Evolutionary conservation across 768 basidiomycete species (phyloP), one percentile per base, ranked within the genome.

Genomic region (Amanita phalloides): DNA sequence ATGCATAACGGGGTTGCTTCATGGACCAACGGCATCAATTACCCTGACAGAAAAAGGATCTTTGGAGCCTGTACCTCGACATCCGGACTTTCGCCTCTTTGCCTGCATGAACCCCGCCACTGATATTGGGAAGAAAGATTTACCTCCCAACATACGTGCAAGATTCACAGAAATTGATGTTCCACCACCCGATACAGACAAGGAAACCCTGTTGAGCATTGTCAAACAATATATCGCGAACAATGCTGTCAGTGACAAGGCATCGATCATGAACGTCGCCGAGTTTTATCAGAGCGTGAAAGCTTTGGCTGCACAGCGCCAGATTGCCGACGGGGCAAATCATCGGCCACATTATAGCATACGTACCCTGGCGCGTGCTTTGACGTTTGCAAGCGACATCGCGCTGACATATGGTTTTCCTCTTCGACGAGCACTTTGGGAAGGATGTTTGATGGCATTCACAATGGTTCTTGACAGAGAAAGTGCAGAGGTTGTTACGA

Each of bases 41-140:
- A 90, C 92, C 0, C 71, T 99, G 52, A 92, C 92, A 0, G 96
- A 98, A 62, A 82, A 93, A 63, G 95, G 94, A 0, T 86, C 90
- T 8, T 67, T 97, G 49, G 90, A 93, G 58, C 86, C 89, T 1
- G 76, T 98, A 26, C 84, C 85, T 45, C 86, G 96, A 0, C 96
- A 99, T 64, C 82, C 91, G 14, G 86, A 95, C 60, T 99, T 99
- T 71, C 87, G 95, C 17, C 74, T 98, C 4, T 98, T 98, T 61
- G 93, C 93, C 3, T 99, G 96, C 64, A 99, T 99, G 96, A 99
- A 99, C 62, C 96, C 96, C 4, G 96, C 96, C 0, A 99, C 94
- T 3, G 96, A 99, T 59, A 88, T 97, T 11, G 96, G 96, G 32
- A 99, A 98, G 72, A 96, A 93, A 60, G 95, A 98, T 60, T 82